Percentiles rank a stretch among this genome's conserved stretches.
Evolutionary conservation across 2,329 filamentous ascomycete species (phyloP).

Genomic region (Helotiales sp.): DNA sequence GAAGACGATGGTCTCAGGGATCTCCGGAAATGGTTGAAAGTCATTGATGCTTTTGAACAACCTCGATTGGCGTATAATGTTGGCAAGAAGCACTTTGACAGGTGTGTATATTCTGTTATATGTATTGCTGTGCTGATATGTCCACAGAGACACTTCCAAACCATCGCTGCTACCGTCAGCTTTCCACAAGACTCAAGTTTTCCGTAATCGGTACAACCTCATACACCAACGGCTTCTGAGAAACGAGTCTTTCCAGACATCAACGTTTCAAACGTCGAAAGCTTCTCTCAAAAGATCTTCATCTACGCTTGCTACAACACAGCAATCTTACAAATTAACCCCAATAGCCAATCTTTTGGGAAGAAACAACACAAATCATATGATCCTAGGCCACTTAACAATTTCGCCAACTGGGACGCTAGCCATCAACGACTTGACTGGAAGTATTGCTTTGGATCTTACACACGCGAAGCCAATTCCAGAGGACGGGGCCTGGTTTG

Average conservation of each 20-base stretch:
- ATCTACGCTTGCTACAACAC: conserved; percentile 51
- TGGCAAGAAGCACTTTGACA: conserved; percentile 87
- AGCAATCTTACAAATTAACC: conserved; percentile 82
- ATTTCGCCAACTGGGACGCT: conserved; percentile 79
- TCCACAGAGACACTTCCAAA: conserved; percentile 55
- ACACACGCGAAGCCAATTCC: conserved; percentile 79
- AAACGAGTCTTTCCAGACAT: conserved; percentile 89
- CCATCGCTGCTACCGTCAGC: conserved; percentile 74
- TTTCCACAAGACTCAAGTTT: conserved; percentile 79
- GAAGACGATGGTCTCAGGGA: conserved; percentile 60
- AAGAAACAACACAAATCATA: conserved; percentile 78
- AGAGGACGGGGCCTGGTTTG: conserved; percentile 86
- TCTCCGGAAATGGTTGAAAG: conserved; percentile 78
- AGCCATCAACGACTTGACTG: conserved; percentile 82
- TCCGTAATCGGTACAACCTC: conserved; percentile 88
- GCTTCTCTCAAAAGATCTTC: conserved; percentile 57
- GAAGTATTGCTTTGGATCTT: conserved; percentile 82
- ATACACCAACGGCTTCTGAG: conserved; percentile 89
- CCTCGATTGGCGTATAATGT: conserved; percentile 77
- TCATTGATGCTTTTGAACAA: conserved; percentile 82
- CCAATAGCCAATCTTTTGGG: conserved; percentile 76
- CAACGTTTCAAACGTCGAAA: conserved; percentile 65
- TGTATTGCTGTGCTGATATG: conserved; percentile 10
- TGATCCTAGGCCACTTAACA: conserved; percentile 81
- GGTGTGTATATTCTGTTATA: conserved; percentile 46